Percentiles rank a stretch among this genome's conserved stretches.
Evolutionary conservation across 2,329 filamentous ascomycete species (phyloP).

Genomic region (Tricladium varicosporioides): DNA sequence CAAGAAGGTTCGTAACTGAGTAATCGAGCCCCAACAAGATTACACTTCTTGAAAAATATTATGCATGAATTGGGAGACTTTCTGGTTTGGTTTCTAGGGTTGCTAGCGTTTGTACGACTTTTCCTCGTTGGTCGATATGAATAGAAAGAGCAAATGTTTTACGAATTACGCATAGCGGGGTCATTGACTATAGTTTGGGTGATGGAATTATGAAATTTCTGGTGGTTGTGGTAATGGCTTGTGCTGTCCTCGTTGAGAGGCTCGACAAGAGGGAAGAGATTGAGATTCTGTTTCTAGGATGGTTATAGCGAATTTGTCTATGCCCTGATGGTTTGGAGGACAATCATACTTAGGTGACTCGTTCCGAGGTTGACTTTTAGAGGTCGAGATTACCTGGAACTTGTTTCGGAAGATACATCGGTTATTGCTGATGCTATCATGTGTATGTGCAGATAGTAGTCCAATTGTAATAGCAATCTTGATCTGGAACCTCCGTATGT

Average conservation of each 20-base stretch:
- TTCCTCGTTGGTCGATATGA: neutral
- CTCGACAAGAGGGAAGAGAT: neutral
- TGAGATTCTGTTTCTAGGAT: too few species aligned
- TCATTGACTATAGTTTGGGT: neutral
- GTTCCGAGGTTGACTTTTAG: too few species aligned
- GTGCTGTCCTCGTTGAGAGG: neutral
- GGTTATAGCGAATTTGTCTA: too few species aligned
- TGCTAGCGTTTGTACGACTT: neutral
- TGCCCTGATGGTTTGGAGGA: too few species aligned
- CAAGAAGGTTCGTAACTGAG: constrained; percentile 4
- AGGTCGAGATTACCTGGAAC: too few species aligned
- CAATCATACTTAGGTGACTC: too few species aligned
- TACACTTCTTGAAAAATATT: neutral
- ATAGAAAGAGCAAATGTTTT: neutral
- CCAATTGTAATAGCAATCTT: too few species aligned
- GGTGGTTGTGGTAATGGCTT: neutral
- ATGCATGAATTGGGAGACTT: neutral
- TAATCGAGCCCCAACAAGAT: neutral
- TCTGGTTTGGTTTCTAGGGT: neutral
- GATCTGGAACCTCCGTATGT: neutral
- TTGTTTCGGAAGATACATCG: too few species aligned
- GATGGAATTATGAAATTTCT: neutral
- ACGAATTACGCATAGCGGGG: neutral
- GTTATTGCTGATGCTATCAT: too few species aligned
- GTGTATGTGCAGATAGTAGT: too few species aligned